phyloP scores from a whole-genome alignment of 805 yeast genomes.

The Alloascoidea hylecoeti region DNA sequence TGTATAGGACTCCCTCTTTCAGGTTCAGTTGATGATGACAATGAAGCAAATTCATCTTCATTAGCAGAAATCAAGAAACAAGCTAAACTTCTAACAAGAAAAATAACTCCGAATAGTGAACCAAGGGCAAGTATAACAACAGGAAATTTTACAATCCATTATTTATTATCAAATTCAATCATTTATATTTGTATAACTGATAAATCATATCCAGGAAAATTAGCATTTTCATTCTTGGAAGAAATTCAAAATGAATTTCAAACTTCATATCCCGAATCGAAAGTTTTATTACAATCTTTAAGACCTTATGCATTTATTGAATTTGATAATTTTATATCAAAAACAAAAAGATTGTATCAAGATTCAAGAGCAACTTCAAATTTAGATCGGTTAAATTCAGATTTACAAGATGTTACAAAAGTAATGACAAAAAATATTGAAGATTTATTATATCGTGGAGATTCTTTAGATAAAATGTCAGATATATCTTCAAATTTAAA shows the following conservation, averaged over 20 bases:
- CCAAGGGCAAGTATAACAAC: constrained; percentile 76
- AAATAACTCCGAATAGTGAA: constrained; percentile 69
- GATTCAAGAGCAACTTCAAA: constrained; percentile 87
- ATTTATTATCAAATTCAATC: constrained; percentile 48
- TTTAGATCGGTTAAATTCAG: constrained; percentile 74
- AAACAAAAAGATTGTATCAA: constrained; percentile 79
- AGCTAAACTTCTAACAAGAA: constrained; percentile 59
- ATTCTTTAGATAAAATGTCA: constrained; percentile 78
- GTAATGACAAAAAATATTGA: constrained; percentile 96
- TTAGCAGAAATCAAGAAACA: constrained; percentile 72
- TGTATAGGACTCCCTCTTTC: constrained; percentile 67
- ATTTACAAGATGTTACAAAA: constrained; percentile 83
- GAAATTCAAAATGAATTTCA: constrained; percentile 76
- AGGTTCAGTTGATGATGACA: constrained; percentile 80
- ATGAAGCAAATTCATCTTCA: constrained; percentile 28
- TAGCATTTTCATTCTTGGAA: constrained; percentile 75
- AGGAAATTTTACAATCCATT: constrained; percentile 61
- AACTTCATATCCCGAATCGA: constrained; percentile 61
- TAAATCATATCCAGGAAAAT: constrained; percentile 67
- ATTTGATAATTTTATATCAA: constrained; percentile 59
- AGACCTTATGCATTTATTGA: constrained; percentile 86
- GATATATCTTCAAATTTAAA: constrained; percentile 73
- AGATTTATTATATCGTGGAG: constrained; percentile 90
- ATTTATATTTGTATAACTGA: constrained; percentile 73
- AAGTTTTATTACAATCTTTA: constrained; percentile 40